Conservation (phyloP, 1,139 yeast species). For the Blastobotrys apis region DNA sequence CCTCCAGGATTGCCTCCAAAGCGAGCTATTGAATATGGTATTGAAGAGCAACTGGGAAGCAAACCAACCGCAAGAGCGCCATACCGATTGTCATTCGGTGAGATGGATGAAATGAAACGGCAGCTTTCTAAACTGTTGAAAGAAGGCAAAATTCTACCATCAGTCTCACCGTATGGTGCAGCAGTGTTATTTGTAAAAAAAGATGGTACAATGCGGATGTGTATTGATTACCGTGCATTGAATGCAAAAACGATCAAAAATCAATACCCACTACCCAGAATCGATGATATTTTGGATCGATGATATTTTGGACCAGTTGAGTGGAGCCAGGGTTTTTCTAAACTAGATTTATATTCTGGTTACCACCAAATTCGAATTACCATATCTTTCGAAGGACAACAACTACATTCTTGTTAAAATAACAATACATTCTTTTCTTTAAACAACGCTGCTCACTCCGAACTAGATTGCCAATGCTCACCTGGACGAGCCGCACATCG, state of each 20-base stretch:
- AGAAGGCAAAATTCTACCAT: slow-evolving; percentile 19
- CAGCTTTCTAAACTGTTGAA: slow-evolving; percentile 12
- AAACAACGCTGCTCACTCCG: too few relatives aligned
- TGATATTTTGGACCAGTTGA: too few relatives aligned
- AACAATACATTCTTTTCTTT: too few relatives aligned
- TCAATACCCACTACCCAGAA: slow-evolving; percentile 8
- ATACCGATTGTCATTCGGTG: neutral
- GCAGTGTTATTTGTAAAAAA: slow-evolving; percentile 25
- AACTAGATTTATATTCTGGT: slow-evolving; percentile 24
- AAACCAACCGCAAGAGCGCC: neutral
- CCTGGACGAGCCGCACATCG: too few relatives aligned
- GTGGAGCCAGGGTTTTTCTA: slow-evolving; percentile 17
- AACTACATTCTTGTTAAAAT: too few relatives aligned
- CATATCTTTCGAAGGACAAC: too few relatives aligned
- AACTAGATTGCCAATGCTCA: too few relatives aligned
- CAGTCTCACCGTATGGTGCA: slow-evolving; percentile 22
- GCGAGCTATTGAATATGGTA: too few relatives aligned
- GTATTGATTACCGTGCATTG: slow-evolving; percentile 20
- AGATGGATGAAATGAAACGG: neutral
- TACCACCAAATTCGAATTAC: slow-evolving; percentile 24
- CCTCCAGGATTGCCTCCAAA: too few relatives aligned
- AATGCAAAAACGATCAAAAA: slow-evolving; percentile 15
- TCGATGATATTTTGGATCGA: slow-evolving; percentile 7
- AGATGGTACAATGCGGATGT: slow-evolving; percentile 22
- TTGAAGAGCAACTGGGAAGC: neutral